Base-by-base conservation (phyloP, 1,139 yeast genomes). In the Lodderomyces metapsilosis region DNA sequence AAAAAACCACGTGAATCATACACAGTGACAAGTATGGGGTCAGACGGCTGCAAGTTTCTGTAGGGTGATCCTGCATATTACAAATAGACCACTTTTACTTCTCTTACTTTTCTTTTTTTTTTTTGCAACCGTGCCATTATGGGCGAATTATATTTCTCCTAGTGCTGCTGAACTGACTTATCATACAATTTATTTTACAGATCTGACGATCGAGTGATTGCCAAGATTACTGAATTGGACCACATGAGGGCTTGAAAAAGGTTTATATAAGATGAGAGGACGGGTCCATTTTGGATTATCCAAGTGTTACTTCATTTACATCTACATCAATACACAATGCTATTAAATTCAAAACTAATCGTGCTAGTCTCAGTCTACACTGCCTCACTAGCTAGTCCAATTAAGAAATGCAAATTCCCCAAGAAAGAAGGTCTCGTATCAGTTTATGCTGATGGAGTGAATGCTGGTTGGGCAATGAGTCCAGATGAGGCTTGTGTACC, bases 391-490 rank as follows among this genome's bases (percentile, higher is more conserved):
- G 39, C 46, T 2, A 36, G 20, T 27, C 48, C 48, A 27, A 23
- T 44, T 15, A 31, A 23, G 5, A 42, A 38, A 31, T 87, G 95
- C 62, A 52, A 74, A 15, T 86, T 88, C 63, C 95, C 95, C 32
- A 50, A 74, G 18, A 67, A 75, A 52, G 69, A 69, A 30, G 89
- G 88, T 12, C 71, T 88, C 54, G 89, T 87, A 18, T 65, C 82
- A 1, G 82, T 88, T 41, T 82, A 88, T 37, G 70, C 75, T 6
- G 58, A 63, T 34, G 73, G 79, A 21, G 51, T 60, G 21, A 85
- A 86, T 56, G 91, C 75, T 35, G 96, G 96, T 27, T 88, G 96
- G 95, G 96, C 96, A 43, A 73, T 86, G 78, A 80, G 85, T 52
- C 83, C 82, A 40, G 92, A 87, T 62, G 86, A 83, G 56, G 59